Conservation (phyloP, 768 basidiomycete species). For the Termitomyces bulborhizus region DNA sequence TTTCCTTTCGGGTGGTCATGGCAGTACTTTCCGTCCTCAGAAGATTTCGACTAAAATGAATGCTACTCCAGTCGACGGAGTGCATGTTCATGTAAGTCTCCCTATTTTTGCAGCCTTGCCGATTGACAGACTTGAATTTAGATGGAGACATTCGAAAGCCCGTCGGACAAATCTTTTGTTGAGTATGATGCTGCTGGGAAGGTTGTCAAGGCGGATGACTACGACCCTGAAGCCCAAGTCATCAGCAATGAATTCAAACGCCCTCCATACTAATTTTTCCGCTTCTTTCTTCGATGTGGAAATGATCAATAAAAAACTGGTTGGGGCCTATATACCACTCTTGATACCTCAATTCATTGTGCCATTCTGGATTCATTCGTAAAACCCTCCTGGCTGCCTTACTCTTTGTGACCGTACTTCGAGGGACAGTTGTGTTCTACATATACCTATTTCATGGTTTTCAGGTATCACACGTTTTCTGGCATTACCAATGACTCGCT, state of each 20-base stretch:
- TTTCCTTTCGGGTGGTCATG: slow-evolving; percentile 41
- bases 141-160: slow-evolving; percentile 64
- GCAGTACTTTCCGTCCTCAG: slow-evolving; percentile 19
- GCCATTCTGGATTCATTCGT: not conserved
- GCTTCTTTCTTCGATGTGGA: not conserved
- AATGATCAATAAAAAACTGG: not conserved
- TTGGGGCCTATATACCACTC: not conserved
- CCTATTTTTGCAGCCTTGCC: not conserved
- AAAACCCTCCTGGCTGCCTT: not conserved
- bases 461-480: not conserved
- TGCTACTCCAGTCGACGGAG: slow-evolving; percentile 36
- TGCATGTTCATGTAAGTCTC: slow-evolving; percentile 52
- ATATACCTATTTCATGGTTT: not conserved
- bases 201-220: slow-evolving; percentile 34
- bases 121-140: slow-evolving; percentile 18
- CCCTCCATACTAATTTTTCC: slow-evolving; percentile 33
- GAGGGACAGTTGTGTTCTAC: not conserved
- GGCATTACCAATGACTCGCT: not conserved
- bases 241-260: slow-evolving; percentile 61
- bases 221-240: slow-evolving; percentile 55
- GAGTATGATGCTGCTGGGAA: slow-evolving; percentile 58
- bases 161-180: slow-evolving; percentile 33
- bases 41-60: slow-evolving; percentile 29
- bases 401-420: too few relatives aligned
- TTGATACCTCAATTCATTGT: not conserved